Conservation (phyloP, 129 eudicot genomes). For the Tanacetum coccineum region DNA sequence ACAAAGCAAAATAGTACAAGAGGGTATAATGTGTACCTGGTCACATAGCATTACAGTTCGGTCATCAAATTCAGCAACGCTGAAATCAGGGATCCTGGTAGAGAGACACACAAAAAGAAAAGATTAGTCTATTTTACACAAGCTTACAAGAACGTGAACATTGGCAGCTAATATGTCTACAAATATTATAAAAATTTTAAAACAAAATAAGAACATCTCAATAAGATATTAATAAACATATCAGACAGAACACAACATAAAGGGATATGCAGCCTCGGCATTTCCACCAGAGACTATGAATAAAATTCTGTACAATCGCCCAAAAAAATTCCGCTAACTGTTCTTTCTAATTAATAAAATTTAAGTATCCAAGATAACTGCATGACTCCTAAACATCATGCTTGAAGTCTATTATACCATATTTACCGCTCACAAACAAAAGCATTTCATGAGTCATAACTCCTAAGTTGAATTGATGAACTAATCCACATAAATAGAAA, state of each 20-base stretch:
- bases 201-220: neutral
- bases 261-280: neutral
- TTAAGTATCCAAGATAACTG: conserved; percentile 12
- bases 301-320: neutral
- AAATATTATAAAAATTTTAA: neutral
- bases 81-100: conserved; percentile 71
- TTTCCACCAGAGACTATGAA: neutral
- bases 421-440: conserved; percentile 16
- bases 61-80: conserved; percentile 82
- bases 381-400: neutral
- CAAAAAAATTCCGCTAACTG: neutral
- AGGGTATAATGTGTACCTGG: conserved; percentile 49
- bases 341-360: conserved; percentile 1
- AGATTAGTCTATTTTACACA: conserved; percentile 10
- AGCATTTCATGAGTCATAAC: conserved; percentile 11
- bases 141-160: conserved; percentile 10
- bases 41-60: conserved; percentile 89
- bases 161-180: conserved; percentile 1
- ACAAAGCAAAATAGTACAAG: neutral
- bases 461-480: neutral
- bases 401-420: conserved; percentile 1
- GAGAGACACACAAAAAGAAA: conserved; percentile 7
- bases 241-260: conserved; percentile 2
- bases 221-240: neutral
- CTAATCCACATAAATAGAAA: conserved; percentile 4